Conservation (phyloP, 2,329 filamentous ascomycete species). For the Diaporthe helianthi region DNA sequence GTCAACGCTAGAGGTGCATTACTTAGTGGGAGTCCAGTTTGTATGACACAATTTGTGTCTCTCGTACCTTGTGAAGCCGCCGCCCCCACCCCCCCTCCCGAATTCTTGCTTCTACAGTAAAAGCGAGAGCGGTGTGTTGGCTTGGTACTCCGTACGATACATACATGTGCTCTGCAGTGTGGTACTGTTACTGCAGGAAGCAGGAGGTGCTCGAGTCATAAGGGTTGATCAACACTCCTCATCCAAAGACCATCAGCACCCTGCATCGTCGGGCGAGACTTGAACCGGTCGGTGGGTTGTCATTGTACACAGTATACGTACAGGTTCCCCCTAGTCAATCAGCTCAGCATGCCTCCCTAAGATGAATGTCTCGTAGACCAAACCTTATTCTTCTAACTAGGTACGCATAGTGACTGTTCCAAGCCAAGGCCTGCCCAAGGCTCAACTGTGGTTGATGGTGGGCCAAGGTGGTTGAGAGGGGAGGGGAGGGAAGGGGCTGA, state of each 20-base stretch:
- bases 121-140: slow-evolving; percentile 11
- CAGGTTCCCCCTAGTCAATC: not conserved
- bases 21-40: not conserved
- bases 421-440: not conserved
- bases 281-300: not conserved
- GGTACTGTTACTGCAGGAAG: not conserved
- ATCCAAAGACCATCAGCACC: not conserved
- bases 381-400: not conserved
- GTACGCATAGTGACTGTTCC: not conserved
- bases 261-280: not conserved
- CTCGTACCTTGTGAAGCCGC: not conserved
- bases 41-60: not conserved
- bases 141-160: not conserved
- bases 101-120: slow-evolving; percentile 7
- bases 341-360: not conserved
- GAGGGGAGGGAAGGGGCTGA: no score
- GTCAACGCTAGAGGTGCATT: not conserved
- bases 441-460: not conserved
- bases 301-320: not conserved
- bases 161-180: not conserved
- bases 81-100: no score
- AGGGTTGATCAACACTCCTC: not conserved
- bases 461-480: no score
- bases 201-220: not conserved
- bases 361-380: not conserved